Conservation (phyloP, 2,329 filamentous ascomycete species). For the Plectosphaerella plurivora region DNA sequence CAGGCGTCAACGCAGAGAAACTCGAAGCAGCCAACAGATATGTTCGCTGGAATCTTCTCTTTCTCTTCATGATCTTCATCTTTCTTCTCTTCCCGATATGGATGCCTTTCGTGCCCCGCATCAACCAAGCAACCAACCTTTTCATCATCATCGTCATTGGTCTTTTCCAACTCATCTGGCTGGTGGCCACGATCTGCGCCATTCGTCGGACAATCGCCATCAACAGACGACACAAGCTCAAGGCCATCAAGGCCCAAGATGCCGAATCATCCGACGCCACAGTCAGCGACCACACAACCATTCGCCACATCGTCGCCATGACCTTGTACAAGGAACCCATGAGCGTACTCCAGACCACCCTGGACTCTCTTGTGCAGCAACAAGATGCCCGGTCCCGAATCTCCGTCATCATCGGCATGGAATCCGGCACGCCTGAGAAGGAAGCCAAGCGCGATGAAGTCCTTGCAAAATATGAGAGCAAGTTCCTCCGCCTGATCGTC, state of each 20-base stretch:
- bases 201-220: slow-evolving; percentile 4
- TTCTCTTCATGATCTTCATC: slow-evolving; percentile 2
- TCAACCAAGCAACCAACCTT: slow-evolving; percentile 6
- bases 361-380: slow-evolving; percentile 4
- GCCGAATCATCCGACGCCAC: slow-evolving; percentile 1
- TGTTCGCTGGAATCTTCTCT: slow-evolving; percentile 4
- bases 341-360: slow-evolving; percentile 3
- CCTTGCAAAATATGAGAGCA: slow-evolving; percentile 2
- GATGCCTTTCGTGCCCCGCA: slow-evolving; percentile 3
- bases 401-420: slow-evolving; percentile 5
- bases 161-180: slow-evolving; percentile 4
- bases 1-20: slow-evolving; percentile 2
- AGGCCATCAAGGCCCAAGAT: background rate
- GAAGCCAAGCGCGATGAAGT: slow-evolving; percentile 4
- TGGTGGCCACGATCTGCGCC: slow-evolving; percentile 3
- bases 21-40: slow-evolving; percentile 4
- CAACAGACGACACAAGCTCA: slow-evolving; percentile 4
- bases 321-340: slow-evolving; percentile 6
- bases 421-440: slow-evolving; percentile 3
- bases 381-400: slow-evolving; percentile 1
- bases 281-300: slow-evolving; percentile 1
- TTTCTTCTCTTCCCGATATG: slow-evolving; percentile 5
- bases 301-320: slow-evolving; percentile 5
- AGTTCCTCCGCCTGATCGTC: slow-evolving; percentile 5
- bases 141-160: slow-evolving; percentile 4